phyloP scores from a whole-genome alignment of 257 asterid species.

The Echites panduratus region DNA sequence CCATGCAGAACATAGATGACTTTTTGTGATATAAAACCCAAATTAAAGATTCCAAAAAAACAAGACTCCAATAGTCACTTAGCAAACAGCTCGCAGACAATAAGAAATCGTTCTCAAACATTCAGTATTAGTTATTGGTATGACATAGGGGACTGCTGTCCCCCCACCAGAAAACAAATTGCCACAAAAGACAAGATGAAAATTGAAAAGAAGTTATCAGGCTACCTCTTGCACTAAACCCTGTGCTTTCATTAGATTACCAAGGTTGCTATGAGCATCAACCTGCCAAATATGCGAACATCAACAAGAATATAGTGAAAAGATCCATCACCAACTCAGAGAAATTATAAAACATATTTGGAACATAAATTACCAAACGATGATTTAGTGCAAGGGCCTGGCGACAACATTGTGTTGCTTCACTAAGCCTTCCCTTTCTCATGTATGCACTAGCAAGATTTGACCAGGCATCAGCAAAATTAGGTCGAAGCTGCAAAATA shows the following conservation, averaged over 20 bases:
- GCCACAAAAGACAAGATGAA: neutral
- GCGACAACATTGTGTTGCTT: constrained; percentile 99
- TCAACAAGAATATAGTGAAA: constrained; percentile 15
- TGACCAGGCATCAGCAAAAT: constrained; percentile 99
- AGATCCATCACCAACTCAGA: neutral
- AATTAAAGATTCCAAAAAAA: neutral
- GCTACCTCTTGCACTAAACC: constrained; percentile 87
- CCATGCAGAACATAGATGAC: neutral
- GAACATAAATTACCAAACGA: constrained; percentile 51
- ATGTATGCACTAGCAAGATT: constrained; percentile 96
- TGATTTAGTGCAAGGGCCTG: constrained; percentile 96
- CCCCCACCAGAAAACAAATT: neutral
- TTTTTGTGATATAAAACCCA: neutral
- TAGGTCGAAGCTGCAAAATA: constrained; percentile 88
- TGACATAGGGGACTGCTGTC: neutral
- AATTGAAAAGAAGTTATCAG: neutral
- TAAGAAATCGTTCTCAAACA: neutral
- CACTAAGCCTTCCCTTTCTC: constrained; percentile 87
- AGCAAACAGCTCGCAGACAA: neutral
- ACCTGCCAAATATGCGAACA: constrained; percentile 46
- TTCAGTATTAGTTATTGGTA: neutral
- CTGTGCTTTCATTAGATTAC: constrained; percentile 98
- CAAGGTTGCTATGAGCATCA: constrained; percentile 98
- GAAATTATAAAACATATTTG: neutral
- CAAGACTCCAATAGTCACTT: neutral